A percentile compares a stretch with the other conserved stretches of the same genome.
Conservation (phyloP, 2,329 filamentous ascomycete genomes). For the Paraphoma chrysanthemicola region DNA sequence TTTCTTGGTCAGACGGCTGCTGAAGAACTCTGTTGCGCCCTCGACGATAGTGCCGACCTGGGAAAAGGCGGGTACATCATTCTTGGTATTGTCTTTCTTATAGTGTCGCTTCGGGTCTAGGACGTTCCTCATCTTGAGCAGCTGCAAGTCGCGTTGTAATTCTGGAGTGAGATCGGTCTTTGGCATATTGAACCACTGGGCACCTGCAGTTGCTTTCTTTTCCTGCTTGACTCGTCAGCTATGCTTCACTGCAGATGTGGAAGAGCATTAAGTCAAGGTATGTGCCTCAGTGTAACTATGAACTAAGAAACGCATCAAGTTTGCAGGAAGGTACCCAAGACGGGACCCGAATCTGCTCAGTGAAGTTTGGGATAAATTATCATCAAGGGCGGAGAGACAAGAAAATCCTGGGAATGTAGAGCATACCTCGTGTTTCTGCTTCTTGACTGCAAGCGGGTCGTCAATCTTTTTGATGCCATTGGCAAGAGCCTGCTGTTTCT, state of each 20-base stretch:
- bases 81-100: constrained; percentile 81
- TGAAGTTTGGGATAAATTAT: constrained; percentile 72
- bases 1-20: constrained; percentile 79
- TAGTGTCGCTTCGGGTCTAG: constrained; percentile 90
- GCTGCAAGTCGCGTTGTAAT: constrained; percentile 86
- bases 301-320: constrained; percentile 68
- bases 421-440: constrained; percentile 60
- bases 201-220: constrained; percentile 73
- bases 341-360: constrained; percentile 79
- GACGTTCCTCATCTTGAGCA: constrained; percentile 87
- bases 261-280: constrained; percentile 6
- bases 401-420: neutral
- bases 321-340: constrained; percentile 80
- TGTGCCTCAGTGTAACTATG: constrained; percentile 79
- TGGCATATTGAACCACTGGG: constrained; percentile 87
- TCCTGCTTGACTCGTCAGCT: constrained; percentile 50
- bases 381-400: constrained; percentile 59
- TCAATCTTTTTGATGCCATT: constrained; percentile 61
- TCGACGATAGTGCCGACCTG: constrained; percentile 89
- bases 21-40: constrained; percentile 87
- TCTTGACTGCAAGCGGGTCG: constrained; percentile 58
- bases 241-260: constrained; percentile 3
- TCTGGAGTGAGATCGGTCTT: constrained; percentile 83
- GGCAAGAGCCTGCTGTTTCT: constrained; percentile 56
- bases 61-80: constrained; percentile 78